phyloP scores from a whole-genome alignment of 2,329 filamentous ascomycete species.

The Ophiostoma piceae region DNA sequence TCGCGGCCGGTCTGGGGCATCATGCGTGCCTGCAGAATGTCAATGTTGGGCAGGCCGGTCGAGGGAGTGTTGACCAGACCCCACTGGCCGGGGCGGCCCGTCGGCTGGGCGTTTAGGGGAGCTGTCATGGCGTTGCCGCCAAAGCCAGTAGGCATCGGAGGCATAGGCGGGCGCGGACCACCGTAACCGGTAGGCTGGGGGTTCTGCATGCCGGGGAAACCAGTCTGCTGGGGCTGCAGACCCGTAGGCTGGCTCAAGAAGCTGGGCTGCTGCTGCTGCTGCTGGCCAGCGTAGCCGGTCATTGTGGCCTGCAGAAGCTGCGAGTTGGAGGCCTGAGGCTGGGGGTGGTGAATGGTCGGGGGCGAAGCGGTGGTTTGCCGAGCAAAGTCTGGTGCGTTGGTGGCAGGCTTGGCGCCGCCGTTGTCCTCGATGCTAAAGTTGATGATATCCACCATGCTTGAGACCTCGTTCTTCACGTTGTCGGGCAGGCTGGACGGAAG shows the following conservation, averaged over 20 bases:
- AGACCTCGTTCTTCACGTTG: slow-evolving; percentile 89
- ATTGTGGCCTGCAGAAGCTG: slow-evolving; percentile 61
- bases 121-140: slow-evolving; percentile 59
- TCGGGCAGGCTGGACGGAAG: slow-evolving; percentile 73
- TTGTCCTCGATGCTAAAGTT: slow-evolving; percentile 88
- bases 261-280: slow-evolving; percentile 47
- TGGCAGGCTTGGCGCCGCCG: slow-evolving; percentile 34
- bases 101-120: slow-evolving; percentile 85
- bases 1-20: slow-evolving; percentile 96
- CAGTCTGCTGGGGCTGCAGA: slow-evolving; percentile 64
- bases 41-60: slow-evolving; percentile 85
- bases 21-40: slow-evolving; percentile 85
- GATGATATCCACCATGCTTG: slow-evolving; percentile 99
- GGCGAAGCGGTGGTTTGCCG: slow-evolving; percentile 46
- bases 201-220: slow-evolving; percentile 58
- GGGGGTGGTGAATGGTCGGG: slow-evolving; percentile 61
- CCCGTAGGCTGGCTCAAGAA: slow-evolving; percentile 54
- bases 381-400: slow-evolving; percentile 62
- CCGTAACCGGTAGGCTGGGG: slow-evolving; percentile 73
- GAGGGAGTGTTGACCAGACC: slow-evolving; percentile 94
- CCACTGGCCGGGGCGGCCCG: slow-evolving; percentile 90
- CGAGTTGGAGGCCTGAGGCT: slow-evolving; percentile 67
- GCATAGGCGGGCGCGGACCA: slow-evolving; percentile 80
- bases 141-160: slow-evolving; percentile 64
- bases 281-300: slow-evolving; percentile 60